Conservation (phyloP, 176 grass and related monocot genomes). For the Paspalum vaginatum region DNA sequence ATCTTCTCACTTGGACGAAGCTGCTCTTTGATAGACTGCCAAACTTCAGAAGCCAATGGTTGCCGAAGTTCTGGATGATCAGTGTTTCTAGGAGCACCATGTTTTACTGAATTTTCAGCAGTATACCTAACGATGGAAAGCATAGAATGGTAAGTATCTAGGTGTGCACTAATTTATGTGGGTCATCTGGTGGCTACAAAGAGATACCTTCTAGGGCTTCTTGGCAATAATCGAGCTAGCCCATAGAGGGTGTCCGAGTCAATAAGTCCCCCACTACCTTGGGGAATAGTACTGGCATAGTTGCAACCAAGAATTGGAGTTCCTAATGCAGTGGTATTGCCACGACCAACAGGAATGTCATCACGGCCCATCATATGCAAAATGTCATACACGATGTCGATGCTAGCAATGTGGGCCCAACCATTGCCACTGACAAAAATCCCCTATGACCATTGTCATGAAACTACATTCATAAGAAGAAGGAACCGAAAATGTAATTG, state of each 20-base stretch:
- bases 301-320: constrained; percentile 62
- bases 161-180: not conserved
- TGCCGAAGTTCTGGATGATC: constrained; percentile 79
- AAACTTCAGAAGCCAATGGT: constrained; percentile 78
- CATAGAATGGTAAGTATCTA: constrained; percentile 20
- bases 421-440: constrained; percentile 75
- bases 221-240: constrained; percentile 68
- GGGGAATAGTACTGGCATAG: constrained; percentile 70
- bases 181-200: constrained; percentile 22
- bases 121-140: constrained; percentile 58
- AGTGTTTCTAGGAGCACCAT: constrained; percentile 80
- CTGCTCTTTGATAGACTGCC: constrained; percentile 59
- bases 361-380: constrained; percentile 94
- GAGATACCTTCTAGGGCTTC: constrained; percentile 88
- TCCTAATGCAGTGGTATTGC: constrained; percentile 71
- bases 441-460: constrained; percentile 52
- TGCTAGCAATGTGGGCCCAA: constrained; percentile 82
- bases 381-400: constrained; percentile 82
- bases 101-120: constrained; percentile 73
- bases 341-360: constrained; percentile 85
- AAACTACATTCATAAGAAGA: constrained; percentile 11
- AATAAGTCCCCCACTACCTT: constrained; percentile 71
- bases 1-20: constrained; percentile 65
- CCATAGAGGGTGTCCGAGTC: constrained; percentile 92
- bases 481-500: not conserved